Percentiles rank a stretch among this genome's conserved stretches.
Evolutionary conservation across 2,329 filamentous ascomycete genomes (phyloP).

Genomic region (Phialemonium atrogriseum): DNA sequence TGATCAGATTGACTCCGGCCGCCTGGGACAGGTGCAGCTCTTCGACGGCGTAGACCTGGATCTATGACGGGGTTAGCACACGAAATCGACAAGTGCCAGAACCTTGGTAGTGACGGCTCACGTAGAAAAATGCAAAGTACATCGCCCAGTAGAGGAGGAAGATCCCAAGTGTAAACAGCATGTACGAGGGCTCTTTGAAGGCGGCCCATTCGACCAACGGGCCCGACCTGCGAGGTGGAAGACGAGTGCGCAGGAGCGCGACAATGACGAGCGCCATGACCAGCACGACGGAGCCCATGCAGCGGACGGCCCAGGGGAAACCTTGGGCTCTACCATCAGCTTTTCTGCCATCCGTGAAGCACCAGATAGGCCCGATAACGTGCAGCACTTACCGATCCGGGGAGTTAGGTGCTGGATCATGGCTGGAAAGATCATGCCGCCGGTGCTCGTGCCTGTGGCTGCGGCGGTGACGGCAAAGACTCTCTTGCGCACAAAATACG

Average conservation of each 20-base stretch:
- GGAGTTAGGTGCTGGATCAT: background rate
- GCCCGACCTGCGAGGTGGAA: conserved; percentile 8
- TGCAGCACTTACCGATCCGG: no score
- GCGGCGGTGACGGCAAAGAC: background rate
- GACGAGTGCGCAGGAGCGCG: conserved; percentile 3
- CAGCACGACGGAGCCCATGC: conserved; percentile 43
- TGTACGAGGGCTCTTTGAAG: conserved; percentile 8
- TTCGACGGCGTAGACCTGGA: conserved; percentile 29
- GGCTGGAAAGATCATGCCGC: background rate
- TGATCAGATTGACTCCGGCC: conserved; percentile 44
- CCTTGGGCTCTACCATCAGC: no score
- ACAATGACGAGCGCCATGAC: background rate
- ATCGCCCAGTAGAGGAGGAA: conserved; percentile 10
- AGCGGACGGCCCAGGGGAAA: conserved; percentile 54
- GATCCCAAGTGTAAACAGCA: conserved; percentile 6
- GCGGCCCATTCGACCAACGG: conserved; percentile 12
- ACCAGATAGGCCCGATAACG: no score
- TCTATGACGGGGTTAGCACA: no score
- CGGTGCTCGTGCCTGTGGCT: background rate
- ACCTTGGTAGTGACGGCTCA: conserved; percentile 2
- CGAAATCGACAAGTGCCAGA: no score
- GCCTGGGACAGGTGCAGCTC: conserved; percentile 33
- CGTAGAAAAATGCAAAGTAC: conserved; percentile 13
- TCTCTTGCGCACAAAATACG: background rate
- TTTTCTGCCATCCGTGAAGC: no score